Percentiles rank a stretch among this genome's conserved stretches.
Conservation (phyloP, 2,329 filamentous ascomycete species). For the Metarhizium humberi region DNA sequence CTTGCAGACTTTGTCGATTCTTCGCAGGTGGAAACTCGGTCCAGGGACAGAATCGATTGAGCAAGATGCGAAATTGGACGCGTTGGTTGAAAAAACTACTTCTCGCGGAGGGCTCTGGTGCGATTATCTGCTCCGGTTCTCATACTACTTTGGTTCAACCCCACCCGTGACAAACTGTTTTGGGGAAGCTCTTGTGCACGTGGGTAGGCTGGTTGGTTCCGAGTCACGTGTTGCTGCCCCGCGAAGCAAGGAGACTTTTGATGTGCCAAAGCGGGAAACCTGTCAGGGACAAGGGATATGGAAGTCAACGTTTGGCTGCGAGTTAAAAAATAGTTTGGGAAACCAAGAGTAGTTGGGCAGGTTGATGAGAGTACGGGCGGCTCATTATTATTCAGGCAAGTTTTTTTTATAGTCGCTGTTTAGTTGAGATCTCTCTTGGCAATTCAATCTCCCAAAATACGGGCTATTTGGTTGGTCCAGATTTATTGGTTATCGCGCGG, state of each 20-base stretch:
- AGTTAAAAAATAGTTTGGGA: no score
- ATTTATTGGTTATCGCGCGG: background rate
- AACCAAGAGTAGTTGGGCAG: no score
- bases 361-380: background rate
- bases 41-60: background rate
- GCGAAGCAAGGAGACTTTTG: slow-evolving; percentile 6
- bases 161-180: slow-evolving; percentile 2
- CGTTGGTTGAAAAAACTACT: background rate
- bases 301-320: no score
- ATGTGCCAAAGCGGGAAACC: no score
- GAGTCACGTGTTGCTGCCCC: slow-evolving; percentile 19
- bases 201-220: slow-evolving; percentile 21
- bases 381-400: no score
- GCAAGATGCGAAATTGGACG: background rate
- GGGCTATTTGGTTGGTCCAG: background rate
- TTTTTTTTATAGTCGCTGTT: no score
- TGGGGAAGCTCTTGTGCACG: slow-evolving; percentile 16
- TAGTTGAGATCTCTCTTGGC: no score
- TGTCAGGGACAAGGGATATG: no score
- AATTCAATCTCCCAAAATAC: background rate
- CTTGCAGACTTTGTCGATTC: background rate
- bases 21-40: background rate
- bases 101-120: background rate
- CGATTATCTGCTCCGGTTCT: background rate
- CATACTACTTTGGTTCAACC: background rate